Conservation (phyloP, 2,329 filamentous ascomycete genomes). For the Fusarium sulawesiense region DNA sequence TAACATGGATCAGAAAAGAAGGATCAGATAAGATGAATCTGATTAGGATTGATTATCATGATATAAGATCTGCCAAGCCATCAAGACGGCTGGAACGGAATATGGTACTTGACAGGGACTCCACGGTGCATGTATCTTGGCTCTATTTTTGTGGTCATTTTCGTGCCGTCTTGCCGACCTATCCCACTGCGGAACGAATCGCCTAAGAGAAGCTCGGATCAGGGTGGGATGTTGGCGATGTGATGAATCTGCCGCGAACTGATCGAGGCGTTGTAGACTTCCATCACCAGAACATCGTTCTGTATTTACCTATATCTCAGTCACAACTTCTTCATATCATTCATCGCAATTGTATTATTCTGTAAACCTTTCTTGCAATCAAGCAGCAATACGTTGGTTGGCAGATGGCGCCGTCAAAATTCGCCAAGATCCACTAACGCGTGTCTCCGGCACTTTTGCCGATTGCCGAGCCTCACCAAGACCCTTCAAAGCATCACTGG, state of each 20-base stretch:
- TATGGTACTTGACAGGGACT: background rate
- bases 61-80: conserved; percentile 9
- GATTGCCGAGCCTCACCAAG: background rate
- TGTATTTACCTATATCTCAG: background rate
- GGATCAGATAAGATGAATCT: conserved; percentile 3
- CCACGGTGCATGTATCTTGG: background rate
- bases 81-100: background rate
- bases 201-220: background rate
- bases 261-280: background rate
- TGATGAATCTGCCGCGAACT: background rate
- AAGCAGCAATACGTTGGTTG: no score
- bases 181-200: background rate
- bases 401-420: no score
- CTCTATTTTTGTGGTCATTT: background rate
- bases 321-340: accelerated
- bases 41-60: conserved; percentile 10
- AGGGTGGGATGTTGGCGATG: background rate
- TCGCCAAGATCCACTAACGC: background rate
- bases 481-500: background rate
- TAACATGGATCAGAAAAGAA: background rate
- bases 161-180: background rate
- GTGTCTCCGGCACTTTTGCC: background rate
- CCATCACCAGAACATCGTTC: no score
- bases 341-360: accelerated
- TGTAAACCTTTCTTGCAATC: background rate